Evolutionary conservation across 2,329 filamentous ascomycete genomes (phyloP).

Genomic region (Trichoderma semiorbis): DNA sequence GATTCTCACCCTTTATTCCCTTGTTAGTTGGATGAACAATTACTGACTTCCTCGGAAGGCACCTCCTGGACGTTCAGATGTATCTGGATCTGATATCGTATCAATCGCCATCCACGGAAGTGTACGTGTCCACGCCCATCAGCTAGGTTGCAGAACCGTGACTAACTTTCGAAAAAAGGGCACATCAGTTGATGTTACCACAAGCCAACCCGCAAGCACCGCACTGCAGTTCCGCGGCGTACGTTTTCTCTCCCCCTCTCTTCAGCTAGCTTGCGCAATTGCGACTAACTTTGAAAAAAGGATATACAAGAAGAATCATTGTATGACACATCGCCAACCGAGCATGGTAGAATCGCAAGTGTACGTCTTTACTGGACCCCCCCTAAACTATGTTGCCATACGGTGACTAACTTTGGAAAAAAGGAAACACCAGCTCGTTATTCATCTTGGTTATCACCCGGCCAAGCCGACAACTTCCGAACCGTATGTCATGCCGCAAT

Average conservation of each 20-base stretch:
- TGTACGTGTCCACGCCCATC: slow-evolving; percentile 17
- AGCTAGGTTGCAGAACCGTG: background rate
- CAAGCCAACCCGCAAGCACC: background rate
- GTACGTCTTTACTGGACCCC: background rate
- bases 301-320: background rate
- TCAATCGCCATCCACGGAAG: slow-evolving; percentile 18
- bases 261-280: slow-evolving; percentile 7
- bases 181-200: background rate
- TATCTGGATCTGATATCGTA: slow-evolving; percentile 15
- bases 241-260: background rate
- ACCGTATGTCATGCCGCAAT: slow-evolving; percentile 7
- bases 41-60: slow-evolving; percentile 24
- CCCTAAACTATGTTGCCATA: background rate
- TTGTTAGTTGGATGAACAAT: background rate
- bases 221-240: background rate
- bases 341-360: slow-evolving; percentile 7
- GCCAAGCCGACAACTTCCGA: background rate
- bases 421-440: slow-evolving; percentile 19
- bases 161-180: slow-evolving; percentile 20
- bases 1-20: background rate
- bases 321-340: background rate
- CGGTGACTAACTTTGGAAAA: slow-evolving; percentile 14
- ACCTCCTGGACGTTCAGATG: slow-evolving; percentile 16
- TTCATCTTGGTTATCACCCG: background rate
- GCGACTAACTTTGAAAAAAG: slow-evolving; percentile 18